Percentiles rank a stretch among this genome's conserved stretches.
phyloP scores from a whole-genome alignment of 2,329 filamentous ascomycete genomes.

The Diaporthe capsici region DNA sequence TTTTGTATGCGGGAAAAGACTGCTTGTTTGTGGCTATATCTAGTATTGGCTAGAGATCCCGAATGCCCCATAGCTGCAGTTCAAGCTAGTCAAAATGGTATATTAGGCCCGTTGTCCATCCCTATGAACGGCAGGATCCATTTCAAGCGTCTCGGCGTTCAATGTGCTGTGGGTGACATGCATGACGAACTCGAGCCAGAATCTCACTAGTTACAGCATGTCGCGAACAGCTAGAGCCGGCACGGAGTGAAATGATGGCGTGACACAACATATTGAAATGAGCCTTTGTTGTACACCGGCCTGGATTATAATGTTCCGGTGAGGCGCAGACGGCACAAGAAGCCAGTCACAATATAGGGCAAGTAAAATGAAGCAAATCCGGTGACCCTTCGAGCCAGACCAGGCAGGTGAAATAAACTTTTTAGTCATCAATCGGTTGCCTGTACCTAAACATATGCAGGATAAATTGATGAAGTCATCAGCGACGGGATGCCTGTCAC shows the following conservation, averaged over 20 bases:
- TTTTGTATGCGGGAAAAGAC: not conserved
- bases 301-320: not conserved
- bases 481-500: not conserved
- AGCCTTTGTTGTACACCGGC: not conserved
- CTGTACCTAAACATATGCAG: not conserved
- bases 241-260: not conserved
- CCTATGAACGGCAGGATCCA: not conserved
- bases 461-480: not conserved
- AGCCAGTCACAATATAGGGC: not conserved
- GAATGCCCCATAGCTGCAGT: not conserved
- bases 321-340: not conserved
- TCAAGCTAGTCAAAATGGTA: constrained; percentile 11
- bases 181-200: not conserved
- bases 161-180: not conserved
- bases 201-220: not conserved
- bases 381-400: too few relatives aligned
- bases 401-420: not conserved
- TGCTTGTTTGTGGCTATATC: not conserved
- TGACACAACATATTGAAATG: not conserved
- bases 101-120: not conserved
- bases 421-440: not conserved
- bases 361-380: too few relatives aligned
- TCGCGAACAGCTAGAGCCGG: not conserved
- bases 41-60: constrained; percentile 5
- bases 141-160: not conserved